Percentiles rank a stretch among this genome's conserved stretches.
Evolutionary conservation across 805 yeast species (phyloP).

Genomic region (Candida ascalaphidarum): DNA sequence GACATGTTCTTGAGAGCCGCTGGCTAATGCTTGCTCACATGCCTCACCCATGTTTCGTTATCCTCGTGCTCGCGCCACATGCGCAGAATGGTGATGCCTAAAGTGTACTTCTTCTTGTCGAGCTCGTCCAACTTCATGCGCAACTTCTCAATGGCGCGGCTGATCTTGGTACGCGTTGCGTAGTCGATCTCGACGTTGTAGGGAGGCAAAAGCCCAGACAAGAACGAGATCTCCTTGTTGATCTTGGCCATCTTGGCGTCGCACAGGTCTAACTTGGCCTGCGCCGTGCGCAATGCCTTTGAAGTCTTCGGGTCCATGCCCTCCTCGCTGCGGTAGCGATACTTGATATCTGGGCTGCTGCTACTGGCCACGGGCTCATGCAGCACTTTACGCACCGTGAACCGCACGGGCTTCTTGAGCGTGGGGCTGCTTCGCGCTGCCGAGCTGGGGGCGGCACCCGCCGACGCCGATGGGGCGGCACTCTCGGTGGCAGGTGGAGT

Average conservation of each 20-base stretch:
- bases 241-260: constrained; percentile 24
- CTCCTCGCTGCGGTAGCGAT: background rate
- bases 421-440: too few species aligned
- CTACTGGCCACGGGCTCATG: constrained; percentile 11
- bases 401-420: constrained; percentile 18
- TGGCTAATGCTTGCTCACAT: constrained; percentile 10
- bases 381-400: constrained; percentile 25
- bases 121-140: constrained; percentile 31
- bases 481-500: too few species aligned
- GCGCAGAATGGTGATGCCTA: constrained; percentile 34
- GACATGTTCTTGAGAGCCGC: too few species aligned
- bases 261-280: constrained; percentile 27
- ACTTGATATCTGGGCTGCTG: background rate
- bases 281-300: constrained; percentile 10
- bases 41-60: constrained; percentile 34
- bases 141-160: constrained; percentile 31
- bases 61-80: constrained; percentile 36
- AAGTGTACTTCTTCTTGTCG: constrained; percentile 30
- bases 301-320: background rate
- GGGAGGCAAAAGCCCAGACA: constrained; percentile 32
- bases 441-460: too few species aligned
- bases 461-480: too few species aligned
- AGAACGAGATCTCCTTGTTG: constrained; percentile 30
- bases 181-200: constrained; percentile 36
- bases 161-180: constrained; percentile 30